Evolutionary conservation across 495 filamentous ascomycete genomes (phyloP), one percentile per base, ranked within the genome.

Genomic region (Podospora appendiculata): DNA sequence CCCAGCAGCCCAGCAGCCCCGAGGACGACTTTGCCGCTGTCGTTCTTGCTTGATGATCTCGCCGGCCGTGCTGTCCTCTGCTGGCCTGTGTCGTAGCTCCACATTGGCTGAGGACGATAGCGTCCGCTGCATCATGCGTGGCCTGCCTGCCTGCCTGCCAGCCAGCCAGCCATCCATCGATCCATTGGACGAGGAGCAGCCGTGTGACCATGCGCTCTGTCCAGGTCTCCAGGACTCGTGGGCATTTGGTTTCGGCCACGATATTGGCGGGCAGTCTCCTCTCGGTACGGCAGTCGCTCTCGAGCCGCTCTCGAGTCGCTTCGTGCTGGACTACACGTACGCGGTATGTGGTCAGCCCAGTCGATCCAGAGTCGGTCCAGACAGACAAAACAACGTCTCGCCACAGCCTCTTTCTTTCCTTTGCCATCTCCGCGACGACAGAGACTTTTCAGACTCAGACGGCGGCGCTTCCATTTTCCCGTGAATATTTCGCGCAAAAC

Each of bases 401-500:
- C 25, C 25, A 25, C 25, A 25, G 5, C 25, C 2, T 2, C 25
- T 25, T 25, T n/a, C n/a, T 25, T 25, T 25, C 25, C 5, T 25
- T 25, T 25, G 25, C 25, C 25, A 2, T 5, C 5, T 25, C 25
- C 25, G 17, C 43, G 33, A 4, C 32, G 35, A 7, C 10, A n/a
- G 6, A 17, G n/a, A 14, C 38, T 33, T 41, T 18, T 17, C 12
- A 13, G 48, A n/a, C n/a, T n/a, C n/a, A n/a, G n/a, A n/a, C n/a
- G n/a, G 35, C 6, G n/a, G 6, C 41, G 47, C 35, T 34, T 1
- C 16, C n/a, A n/a, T n/a, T n/a, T n/a, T 13, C 8, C 10, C 17
- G 25, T 25, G 18, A 34, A 40, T 58, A 55, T 58, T 56, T 55
- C 50, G 54, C 52, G 56, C 52, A 53, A 56, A 45, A 42, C 47